These are phyloP conservation scores for Osmanthus fragrans DNA, from an alignment of 257 asterid genomes.

Conservation along the genomic window DNA sequence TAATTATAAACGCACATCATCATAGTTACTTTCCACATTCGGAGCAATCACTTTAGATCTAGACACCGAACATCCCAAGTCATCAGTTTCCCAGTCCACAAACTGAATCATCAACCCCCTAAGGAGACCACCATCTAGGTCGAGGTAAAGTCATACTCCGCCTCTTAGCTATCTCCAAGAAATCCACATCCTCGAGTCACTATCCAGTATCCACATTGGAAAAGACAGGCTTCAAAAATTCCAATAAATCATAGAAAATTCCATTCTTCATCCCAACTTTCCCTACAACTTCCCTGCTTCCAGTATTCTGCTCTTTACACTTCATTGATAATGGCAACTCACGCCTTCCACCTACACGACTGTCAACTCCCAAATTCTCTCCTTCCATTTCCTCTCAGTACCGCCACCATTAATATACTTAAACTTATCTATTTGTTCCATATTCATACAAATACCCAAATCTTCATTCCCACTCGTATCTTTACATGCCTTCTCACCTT, in stretches of 20 bases:
- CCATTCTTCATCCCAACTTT: constrained; percentile 11
- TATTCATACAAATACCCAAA: neutral
- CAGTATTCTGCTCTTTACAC: constrained; percentile 16
- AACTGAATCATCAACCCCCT: neutral
- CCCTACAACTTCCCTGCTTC: neutral
- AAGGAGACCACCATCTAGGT: constrained; percentile 41
- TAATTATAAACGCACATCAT: neutral
- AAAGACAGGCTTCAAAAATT: constrained; percentile 15
- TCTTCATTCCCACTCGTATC: neutral
- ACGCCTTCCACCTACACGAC: constrained; percentile 22
- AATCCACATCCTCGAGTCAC: no score
- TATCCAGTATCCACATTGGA: constrained; percentile 1
- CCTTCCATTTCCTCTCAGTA: no score
- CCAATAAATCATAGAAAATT: constrained; percentile 19
- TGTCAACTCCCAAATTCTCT: neutral
- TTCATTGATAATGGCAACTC: constrained; percentile 33
- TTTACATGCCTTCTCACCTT: neutral
- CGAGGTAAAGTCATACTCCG: constrained; percentile 33
- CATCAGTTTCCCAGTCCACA: neutral
- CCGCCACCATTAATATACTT: neutral
- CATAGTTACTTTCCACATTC: constrained; percentile 3
- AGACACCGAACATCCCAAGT: neutral
- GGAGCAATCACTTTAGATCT: neutral
- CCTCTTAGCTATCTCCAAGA: constrained; percentile 23
- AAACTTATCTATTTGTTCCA: constrained; percentile 21